Base-by-base conservation (phyloP, 2,329 filamentous ascomycete species). In the Neoarthrinium moseri region DNA sequence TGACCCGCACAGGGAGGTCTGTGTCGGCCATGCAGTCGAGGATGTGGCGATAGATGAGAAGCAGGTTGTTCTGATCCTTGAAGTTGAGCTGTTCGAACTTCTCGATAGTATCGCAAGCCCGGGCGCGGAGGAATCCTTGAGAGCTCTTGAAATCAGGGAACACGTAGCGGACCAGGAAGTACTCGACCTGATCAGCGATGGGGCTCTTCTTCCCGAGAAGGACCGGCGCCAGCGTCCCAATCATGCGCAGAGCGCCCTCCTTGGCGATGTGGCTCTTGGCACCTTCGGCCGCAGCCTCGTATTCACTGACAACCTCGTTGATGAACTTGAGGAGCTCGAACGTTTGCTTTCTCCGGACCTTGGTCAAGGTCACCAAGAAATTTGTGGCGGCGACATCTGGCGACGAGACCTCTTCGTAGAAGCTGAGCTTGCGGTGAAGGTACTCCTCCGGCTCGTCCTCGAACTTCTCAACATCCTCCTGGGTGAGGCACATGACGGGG, bases 51-150 rank as follows among this genome's bases (percentile, higher is more conserved):
- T 99, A 99, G 62, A 99, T 95, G 61, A 91, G 85, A 62, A 96
- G 86, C 30, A 99, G 83, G 70, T 99, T 97, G 73, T 92, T 91
- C 45, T 87, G 83, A 61, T 99, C 92, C 74, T 95, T 91, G 80
- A 97, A 99, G 65, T 99, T 88, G 52, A 97, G 83, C 67, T 92
- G 86, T 71, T 97, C 91, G 55, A 97, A 99, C 71, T 97, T 97
- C 74, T 97, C 94, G 49, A 99, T 83, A 0, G 92, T 96, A 64
- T 99, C 92, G 69, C 94, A 99, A 54, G 94, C 94, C 53, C 94
- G 86, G 26, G 94, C 94, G 47, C 94, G 87, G 39, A 99, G 82
- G 72, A 91, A 97, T 27, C 92, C 94, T 62, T 95, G 89, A 12
- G 83, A 78, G 69, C 90, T 97, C 57, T 89, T 85, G 75, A 99